Evolutionary conservation across 805 yeast species (phyloP).

Genomic region (Yamadazyma insecticola): DNA sequence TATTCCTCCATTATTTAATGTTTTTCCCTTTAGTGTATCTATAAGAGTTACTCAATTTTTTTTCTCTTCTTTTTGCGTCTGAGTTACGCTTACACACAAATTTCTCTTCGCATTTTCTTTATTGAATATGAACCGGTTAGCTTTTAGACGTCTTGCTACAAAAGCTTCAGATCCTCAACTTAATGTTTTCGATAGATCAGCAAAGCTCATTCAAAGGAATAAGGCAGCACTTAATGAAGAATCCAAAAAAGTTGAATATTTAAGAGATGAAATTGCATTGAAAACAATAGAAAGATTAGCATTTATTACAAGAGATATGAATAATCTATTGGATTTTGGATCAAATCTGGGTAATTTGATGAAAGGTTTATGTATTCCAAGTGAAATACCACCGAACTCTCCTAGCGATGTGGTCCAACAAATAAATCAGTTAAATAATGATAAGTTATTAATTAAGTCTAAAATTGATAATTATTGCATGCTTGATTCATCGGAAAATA

Average conservation of each 20-base stretch:
- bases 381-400: slow-evolving; percentile 19
- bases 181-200: slow-evolving; percentile 54
- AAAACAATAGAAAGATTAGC: slow-evolving; percentile 73
- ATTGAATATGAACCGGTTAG: no score
- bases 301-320: slow-evolving; percentile 62
- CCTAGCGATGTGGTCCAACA: slow-evolving; percentile 35
- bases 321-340: slow-evolving; percentile 65
- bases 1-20: no score
- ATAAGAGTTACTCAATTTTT: no score
- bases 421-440: slow-evolving; percentile 43
- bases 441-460: slow-evolving; percentile 46
- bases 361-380: slow-evolving; percentile 29
- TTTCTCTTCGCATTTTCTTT: no score
- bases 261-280: slow-evolving; percentile 68
- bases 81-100: no score
- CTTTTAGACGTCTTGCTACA: slow-evolving; percentile 23
- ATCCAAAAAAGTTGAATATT: slow-evolving; percentile 60
- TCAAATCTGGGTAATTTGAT: slow-evolving; percentile 65
- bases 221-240: slow-evolving; percentile 41
- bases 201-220: slow-evolving; percentile 59
- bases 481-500: slow-evolving; percentile 57
- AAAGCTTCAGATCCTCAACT: slow-evolving; percentile 23
- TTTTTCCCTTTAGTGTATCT: no score
- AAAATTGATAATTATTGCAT: slow-evolving; percentile 54
- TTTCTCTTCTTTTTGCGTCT: no score